A percentile compares a stretch with the other conserved stretches of the same genome.
These are phyloP conservation scores for Salix viminalis DNA, from an alignment of 345 rosid genomes.

Conservation along the genomic window DNA sequence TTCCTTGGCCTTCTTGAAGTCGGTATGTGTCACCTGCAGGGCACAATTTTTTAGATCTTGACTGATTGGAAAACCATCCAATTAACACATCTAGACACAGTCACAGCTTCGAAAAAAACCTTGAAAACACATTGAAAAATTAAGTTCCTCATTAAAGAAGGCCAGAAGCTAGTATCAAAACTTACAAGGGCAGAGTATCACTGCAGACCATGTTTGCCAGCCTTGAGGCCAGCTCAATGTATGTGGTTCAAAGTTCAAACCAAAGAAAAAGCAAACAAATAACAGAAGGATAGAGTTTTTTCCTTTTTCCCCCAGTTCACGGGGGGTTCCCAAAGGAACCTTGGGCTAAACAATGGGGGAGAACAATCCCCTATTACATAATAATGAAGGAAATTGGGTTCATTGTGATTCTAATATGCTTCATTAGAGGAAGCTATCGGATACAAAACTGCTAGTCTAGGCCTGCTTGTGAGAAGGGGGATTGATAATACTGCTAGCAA, in stretches of 20 bases:
- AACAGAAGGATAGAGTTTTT: background rate
- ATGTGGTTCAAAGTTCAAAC: background rate
- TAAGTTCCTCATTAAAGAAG: background rate
- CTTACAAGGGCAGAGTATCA: background rate
- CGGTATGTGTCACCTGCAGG: conserved; percentile 72
- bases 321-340: too few relatives aligned
- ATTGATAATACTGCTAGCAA: background rate
- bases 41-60: background rate
- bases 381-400: background rate
- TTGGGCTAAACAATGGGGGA: too few relatives aligned
- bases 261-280: background rate
- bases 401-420: background rate
- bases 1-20: conserved; percentile 93
- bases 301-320: too few relatives aligned
- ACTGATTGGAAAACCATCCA: too few relatives aligned
- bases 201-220: background rate
- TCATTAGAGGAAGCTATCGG: background rate
- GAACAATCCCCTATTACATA: background rate
- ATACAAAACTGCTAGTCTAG: background rate
- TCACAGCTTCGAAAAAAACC: background rate
- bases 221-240: background rate
- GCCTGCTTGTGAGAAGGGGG: background rate
- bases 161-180: background rate
- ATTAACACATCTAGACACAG: background rate
- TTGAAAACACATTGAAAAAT: background rate